Evolutionary conservation across 2,329 filamentous ascomycete species (phyloP), one percentile per base, ranked within the genome.

Genomic region (Paecilomyces variotii): DNA sequence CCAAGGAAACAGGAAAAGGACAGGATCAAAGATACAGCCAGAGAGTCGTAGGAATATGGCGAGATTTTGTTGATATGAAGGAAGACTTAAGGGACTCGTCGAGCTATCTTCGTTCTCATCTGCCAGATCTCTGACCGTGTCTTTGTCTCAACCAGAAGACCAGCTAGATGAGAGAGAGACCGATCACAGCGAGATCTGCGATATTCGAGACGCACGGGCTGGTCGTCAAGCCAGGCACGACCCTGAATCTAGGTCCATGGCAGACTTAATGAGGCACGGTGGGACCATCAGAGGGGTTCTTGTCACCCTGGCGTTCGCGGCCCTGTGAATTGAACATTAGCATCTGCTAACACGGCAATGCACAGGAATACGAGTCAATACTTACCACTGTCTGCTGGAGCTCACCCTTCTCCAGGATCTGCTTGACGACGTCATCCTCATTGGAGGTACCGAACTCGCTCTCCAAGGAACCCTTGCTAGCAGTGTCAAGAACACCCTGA

Each of bases 401-500:
- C 14, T 80, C 80, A 25, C 93, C 93, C 72, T 84, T 84, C 78
- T 90, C 83, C 50, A 97, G 79, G 63, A 99, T 96, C 77, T 85
- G 79, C 77, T 84, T 84, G 70, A 97, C 87, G 60, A 88, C 87
- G 0, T 93, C 89, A 6, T 97, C 92, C 26, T 91, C 87, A 57
- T 86, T 81, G 66, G 81, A 77, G 12, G 90, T 93, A 65, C 90
- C 91, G 67, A 99, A 99, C 78, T 97, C 92, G 65, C 86, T 88
- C 70, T 94, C 87, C 3, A 99, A 81, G 53, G 81, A 81, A 51
- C 80, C 76, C 64, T 95, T 89, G 66, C 90, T 88, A 7, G 92
- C 91, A 9, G 79, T 77, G 70, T 97, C 89, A 51, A 89, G 79
- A 60, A 86, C 83, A 58, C 93, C 93, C 74, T 96, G 91, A 52